Evolutionary conservation across 2,329 filamentous ascomycete species (phyloP).

Genomic region (Cyanodermella asteris): DNA sequence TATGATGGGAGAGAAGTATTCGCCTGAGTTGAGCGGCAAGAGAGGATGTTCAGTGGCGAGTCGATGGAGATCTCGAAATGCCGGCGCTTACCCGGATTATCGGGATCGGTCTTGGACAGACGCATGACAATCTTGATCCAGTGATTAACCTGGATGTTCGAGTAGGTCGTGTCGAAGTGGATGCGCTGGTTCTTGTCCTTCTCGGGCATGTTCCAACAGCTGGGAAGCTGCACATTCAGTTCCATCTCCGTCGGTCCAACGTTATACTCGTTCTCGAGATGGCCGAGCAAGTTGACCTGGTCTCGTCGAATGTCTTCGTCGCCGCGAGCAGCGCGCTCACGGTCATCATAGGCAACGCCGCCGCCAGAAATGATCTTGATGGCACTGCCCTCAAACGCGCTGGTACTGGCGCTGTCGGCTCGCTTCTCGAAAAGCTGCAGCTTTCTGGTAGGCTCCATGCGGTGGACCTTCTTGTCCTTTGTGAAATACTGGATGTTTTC

Average conservation of each 20-base stretch:
- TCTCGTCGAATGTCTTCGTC: conserved; percentile 31
- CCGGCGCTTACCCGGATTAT: conserved; percentile 55
- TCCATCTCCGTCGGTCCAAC: conserved; percentile 86
- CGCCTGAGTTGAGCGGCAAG: conserved; percentile 77
- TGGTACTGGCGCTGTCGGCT: conserved; percentile 53
- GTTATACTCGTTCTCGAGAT: conserved; percentile 52
- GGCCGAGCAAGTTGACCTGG: conserved; percentile 54
- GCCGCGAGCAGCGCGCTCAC: conserved; percentile 32
- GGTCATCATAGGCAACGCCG: conserved; percentile 45
- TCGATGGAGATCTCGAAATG: conserved; percentile 96
- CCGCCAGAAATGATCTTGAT: conserved; percentile 61
- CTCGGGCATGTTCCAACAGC: conserved; percentile 60
- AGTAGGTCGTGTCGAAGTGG: conserved; percentile 81
- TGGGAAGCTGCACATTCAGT: conserved; percentile 79
- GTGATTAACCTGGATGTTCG: conserved; percentile 82
- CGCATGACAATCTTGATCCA: conserved; percentile 98
- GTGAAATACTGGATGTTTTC: conserved; percentile 87
- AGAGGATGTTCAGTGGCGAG: conserved; percentile 80
- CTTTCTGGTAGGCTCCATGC: conserved; percentile 66
- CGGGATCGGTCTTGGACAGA: conserved; percentile 61
- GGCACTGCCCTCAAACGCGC: conserved; percentile 52
- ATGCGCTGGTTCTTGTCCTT: conserved; percentile 44
- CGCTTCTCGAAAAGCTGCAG: conserved; percentile 73
- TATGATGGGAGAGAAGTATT: conserved; percentile 77
- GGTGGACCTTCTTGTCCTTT: conserved; percentile 61